These are phyloP conservation scores for Oxytropis ochrocephala DNA, from an alignment of 306 rosid species.

Conservation along the genomic window DNA sequence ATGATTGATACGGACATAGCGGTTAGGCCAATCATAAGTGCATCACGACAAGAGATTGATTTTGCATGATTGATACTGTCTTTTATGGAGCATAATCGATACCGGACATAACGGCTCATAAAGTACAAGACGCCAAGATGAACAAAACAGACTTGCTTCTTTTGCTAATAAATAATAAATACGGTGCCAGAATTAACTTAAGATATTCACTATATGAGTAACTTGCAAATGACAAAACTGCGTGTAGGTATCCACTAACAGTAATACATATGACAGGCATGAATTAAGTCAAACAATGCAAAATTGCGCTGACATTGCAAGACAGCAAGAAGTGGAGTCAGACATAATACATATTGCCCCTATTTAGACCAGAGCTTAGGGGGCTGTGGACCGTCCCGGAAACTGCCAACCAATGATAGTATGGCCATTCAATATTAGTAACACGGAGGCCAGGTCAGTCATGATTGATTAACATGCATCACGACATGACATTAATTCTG, in stretches of 20 bases:
- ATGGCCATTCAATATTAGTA: too few species aligned
- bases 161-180: not conserved
- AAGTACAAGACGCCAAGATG: too few species aligned
- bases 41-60: not conserved
- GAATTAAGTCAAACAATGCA: not conserved
- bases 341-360: too few species aligned
- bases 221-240: slow-evolving; percentile 1
- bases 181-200: not conserved
- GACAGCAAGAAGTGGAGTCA: not conserved
- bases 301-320: not conserved
- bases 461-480: not conserved
- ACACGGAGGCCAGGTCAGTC: too few species aligned
- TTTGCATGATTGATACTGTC: not conserved
- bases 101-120: too few species aligned
- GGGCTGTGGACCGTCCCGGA: too few species aligned
- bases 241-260: not conserved
- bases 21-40: not conserved
- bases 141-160: too few species aligned
- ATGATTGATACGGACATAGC: not conserved
- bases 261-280: not conserved
- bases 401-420: too few species aligned
- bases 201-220: not conserved
- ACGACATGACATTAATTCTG: not conserved
- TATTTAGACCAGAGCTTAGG: too few species aligned
- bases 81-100: not conserved